Evolutionary conservation across 1,139 yeast species (phyloP).

Genomic region (Blastobotrys proliferans): DNA sequence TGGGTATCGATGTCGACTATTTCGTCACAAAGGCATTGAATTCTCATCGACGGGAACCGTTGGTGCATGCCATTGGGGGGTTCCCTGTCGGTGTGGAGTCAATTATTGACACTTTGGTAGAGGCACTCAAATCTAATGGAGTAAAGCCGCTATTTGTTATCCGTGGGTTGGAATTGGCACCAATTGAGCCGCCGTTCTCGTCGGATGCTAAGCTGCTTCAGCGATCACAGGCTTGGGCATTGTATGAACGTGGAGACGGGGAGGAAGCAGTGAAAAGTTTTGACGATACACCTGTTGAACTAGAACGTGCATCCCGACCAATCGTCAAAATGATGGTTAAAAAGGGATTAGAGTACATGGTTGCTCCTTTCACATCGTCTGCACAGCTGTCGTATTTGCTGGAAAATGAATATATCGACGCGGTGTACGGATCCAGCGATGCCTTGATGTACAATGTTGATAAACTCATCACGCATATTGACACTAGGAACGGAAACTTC

Average conservation of each 20-base stretch:
- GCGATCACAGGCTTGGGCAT: conserved; percentile 37
- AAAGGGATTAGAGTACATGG: conserved; percentile 58
- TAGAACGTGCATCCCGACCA: conserved; percentile 32
- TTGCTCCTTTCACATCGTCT: conserved; percentile 82
- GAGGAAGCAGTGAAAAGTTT: conserved; percentile 34
- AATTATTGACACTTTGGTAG: conserved; percentile 56
- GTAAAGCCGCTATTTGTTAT: conserved; percentile 77
- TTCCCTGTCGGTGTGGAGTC: conserved; percentile 62
- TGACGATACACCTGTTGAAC: conserved; percentile 23
- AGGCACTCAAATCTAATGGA: conserved; percentile 54
- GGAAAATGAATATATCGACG: conserved; percentile 54
- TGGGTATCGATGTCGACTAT: conserved; percentile 85
- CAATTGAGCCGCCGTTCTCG: conserved; percentile 23
- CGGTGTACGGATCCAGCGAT: conserved; percentile 83
- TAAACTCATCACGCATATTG: conserved; percentile 70
- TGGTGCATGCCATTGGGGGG: conserved; percentile 78
- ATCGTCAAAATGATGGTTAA: conserved; percentile 56
- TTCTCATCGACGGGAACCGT: conserved; percentile 60
- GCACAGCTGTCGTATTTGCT: conserved; percentile 74
- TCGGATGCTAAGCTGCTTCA: conserved; percentile 19
- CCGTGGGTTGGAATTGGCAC: conserved; percentile 45
- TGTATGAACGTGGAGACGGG: conserved; percentile 33
- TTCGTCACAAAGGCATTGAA: conserved; percentile 58
- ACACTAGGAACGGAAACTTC: conserved; percentile 59
- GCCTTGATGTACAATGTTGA: conserved; percentile 61